phyloP scores from a whole-genome alignment of 768 basidiomycete species.

The Tylopilus subfusipes region DNA sequence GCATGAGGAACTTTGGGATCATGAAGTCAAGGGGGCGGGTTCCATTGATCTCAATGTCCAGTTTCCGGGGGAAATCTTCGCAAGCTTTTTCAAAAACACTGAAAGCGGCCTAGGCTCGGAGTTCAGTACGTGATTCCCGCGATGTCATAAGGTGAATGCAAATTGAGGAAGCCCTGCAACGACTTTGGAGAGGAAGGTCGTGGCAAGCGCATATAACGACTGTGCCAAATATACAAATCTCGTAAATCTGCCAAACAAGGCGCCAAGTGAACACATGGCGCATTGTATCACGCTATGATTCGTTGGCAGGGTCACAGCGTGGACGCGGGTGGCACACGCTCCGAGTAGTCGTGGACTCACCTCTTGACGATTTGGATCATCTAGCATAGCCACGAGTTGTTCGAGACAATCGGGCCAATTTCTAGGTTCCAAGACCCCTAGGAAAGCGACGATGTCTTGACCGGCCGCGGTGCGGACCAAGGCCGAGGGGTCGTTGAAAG shows the following conservation, averaged over 20 bases:
- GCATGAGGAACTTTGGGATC: slow-evolving; percentile 90
- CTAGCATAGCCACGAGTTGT: slow-evolving; percentile 76
- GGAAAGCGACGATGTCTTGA: slow-evolving; percentile 87
- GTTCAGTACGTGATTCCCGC: slow-evolving; percentile 14
- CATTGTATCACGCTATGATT: not conserved
- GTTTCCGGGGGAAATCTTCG: slow-evolving; percentile 93
- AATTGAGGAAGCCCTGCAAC: not conserved
- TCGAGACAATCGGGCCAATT: slow-evolving; percentile 96
- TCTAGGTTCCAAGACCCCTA: slow-evolving; percentile 82
- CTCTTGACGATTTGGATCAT: slow-evolving; percentile 82
- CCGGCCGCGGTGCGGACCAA: slow-evolving; percentile 95
- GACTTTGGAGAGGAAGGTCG: slow-evolving; percentile 1
- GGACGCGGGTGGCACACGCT: not conserved
- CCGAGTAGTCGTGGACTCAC: slow-evolving; percentile 44
- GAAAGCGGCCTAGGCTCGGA: slow-evolving; percentile 70
- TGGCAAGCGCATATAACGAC: slow-evolving; percentile 2
- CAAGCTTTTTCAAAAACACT: slow-evolving; percentile 93
- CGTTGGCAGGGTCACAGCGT: not conserved
- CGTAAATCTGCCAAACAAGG: slow-evolving; percentile 6
- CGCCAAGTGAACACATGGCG: not conserved
- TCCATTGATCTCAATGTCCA: slow-evolving; percentile 92
- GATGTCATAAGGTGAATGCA: not conserved
- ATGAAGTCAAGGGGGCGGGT: slow-evolving; percentile 93
- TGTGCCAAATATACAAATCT: not conserved
- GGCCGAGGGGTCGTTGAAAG: slow-evolving; percentile 74